Evolutionary conservation across 352 stramenopile genomes (phyloP).

Genomic region (Aphanomyces euteiches): DNA sequence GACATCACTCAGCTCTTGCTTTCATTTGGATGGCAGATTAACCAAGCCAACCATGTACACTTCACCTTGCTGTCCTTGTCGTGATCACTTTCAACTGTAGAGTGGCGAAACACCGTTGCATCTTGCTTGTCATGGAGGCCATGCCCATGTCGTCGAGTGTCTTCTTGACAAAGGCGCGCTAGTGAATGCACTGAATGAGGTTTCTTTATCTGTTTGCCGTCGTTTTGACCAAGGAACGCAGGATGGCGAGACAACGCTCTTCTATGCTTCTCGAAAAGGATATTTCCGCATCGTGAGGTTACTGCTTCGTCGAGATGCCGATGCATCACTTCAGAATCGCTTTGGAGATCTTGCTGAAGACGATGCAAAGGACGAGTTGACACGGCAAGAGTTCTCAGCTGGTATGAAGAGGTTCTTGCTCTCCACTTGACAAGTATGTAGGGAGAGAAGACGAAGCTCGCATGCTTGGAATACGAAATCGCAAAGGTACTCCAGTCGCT

Average conservation of each 20-base stretch:
- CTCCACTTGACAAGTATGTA: conserved; percentile 2
- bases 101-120: conserved; percentile 59
- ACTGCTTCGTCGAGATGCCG: conserved; percentile 60
- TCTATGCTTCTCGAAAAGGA: conserved; percentile 68
- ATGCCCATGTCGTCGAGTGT: conserved; percentile 49
- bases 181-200: conserved; percentile 43
- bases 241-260: conserved; percentile 64
- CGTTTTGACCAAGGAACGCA: neutral
- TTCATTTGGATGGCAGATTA: conserved; percentile 50
- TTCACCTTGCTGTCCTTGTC: neutral
- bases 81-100: neutral
- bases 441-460: conserved; percentile 50
- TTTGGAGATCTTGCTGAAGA: conserved; percentile 70
- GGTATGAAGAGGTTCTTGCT: neutral
- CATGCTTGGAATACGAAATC: conserved; percentile 5
- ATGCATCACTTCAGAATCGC: conserved; percentile 47
- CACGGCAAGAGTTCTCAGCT: conserved; percentile 44
- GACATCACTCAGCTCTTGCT: conserved; percentile 61
- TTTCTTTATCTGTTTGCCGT: neutral
- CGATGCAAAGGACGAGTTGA: conserved; percentile 53
- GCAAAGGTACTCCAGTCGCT: neutral
- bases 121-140: conserved; percentile 59
- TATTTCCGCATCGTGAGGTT: conserved; percentile 58
- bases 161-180: conserved; percentile 58
- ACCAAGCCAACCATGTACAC: conserved; percentile 34